Conservation (phyloP, 2,329 filamentous ascomycete species). For the Aspergillus sergii region DNA sequence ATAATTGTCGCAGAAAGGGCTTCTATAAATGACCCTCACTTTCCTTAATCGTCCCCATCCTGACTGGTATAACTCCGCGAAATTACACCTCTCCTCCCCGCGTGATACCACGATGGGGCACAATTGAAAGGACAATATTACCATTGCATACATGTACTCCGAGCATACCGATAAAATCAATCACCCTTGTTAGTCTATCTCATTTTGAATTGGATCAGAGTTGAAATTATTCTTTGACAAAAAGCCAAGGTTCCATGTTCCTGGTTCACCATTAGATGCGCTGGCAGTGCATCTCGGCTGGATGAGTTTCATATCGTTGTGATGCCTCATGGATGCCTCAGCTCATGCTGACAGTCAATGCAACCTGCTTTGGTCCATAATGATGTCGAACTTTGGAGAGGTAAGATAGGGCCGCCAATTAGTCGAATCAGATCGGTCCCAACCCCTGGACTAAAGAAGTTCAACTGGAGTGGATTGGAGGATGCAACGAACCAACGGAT, state of each 20-base stretch:
- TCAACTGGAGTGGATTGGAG: not conserved
- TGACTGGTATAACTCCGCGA: not conserved
- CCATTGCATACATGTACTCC: not conserved
- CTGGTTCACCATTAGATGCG: not conserved
- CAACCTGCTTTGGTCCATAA: not conserved
- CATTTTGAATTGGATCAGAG: not conserved
- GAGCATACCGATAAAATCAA: no score
- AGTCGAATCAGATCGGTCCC: not conserved
- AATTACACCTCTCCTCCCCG: not conserved
- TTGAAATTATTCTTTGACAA: not conserved
- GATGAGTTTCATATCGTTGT: not conserved
- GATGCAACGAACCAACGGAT: constrained; percentile 11
- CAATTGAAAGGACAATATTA: not conserved
- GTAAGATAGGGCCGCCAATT: not conserved
- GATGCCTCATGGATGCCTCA: not conserved
- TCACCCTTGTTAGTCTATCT: not conserved
- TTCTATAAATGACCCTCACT: not conserved
- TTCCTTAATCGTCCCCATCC: not conserved
- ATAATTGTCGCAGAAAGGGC: not conserved
- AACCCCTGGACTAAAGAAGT: constrained; percentile 1
- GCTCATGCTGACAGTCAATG: not conserved
- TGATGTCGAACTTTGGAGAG: not conserved
- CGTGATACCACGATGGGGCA: not conserved
- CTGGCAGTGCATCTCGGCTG: not conserved
- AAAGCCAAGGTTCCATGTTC: not conserved